Conservation (phyloP, 1,284 basidiomycete species). For the Cutaneotrichosporon sp. region DNA sequence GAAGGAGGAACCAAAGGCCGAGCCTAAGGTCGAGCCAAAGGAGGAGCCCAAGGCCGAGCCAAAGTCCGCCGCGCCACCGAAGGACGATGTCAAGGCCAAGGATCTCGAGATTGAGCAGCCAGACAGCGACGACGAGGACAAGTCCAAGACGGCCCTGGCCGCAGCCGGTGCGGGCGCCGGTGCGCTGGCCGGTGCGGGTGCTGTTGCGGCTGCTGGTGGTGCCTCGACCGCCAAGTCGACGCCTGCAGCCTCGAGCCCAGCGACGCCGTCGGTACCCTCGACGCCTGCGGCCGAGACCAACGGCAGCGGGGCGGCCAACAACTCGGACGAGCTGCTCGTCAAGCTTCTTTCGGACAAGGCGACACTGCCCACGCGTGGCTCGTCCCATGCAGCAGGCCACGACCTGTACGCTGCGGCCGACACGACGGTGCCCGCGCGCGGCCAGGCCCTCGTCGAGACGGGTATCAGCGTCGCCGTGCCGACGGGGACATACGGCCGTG, state of each 20-base stretch:
- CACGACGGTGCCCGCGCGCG: constrained; percentile 71
- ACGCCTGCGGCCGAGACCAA: neutral
- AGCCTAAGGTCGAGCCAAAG: constrained; percentile 7
- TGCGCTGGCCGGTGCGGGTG: neutral
- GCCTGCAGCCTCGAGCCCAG: neutral
- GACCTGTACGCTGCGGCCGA: constrained; percentile 86
- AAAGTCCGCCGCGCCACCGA: neutral
- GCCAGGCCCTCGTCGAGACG: constrained; percentile 83
- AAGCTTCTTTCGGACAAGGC: constrained; percentile 79
- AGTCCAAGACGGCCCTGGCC: neutral
- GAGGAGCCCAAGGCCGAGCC: constrained; percentile 21
- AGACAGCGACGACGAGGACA: constrained; percentile 28
- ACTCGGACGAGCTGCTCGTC: constrained; percentile 58
- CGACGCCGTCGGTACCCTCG: neutral
- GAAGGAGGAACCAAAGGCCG: constrained; percentile 20
- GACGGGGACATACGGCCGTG: constrained; percentile 85
- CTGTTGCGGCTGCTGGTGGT: neutral
- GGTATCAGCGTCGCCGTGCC: constrained; percentile 91
- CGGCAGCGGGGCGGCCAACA: neutral
- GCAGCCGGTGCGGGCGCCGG: neutral
- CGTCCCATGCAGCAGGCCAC: constrained; percentile 80
- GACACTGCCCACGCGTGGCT: constrained; percentile 80
- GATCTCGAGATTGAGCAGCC: constrained; percentile 40
- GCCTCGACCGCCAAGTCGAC: neutral
- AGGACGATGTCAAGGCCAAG: constrained; percentile 22